Conservation (phyloP, 805 yeast genomes). For the Starmerella floricola region DNA sequence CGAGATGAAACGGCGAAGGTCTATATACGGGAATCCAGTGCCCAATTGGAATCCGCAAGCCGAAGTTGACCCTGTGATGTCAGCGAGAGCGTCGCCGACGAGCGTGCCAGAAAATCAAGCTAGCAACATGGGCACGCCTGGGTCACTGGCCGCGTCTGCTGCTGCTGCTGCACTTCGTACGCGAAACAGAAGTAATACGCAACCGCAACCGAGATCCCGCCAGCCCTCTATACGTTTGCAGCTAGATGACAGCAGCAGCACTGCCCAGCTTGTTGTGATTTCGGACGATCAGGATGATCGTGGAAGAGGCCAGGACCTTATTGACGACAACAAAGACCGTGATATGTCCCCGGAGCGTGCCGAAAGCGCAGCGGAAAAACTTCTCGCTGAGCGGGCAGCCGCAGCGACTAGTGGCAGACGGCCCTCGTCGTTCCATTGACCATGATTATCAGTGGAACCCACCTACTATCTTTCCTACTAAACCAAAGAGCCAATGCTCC, state of each 20-base stretch:
- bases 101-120: neutral
- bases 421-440: neutral
- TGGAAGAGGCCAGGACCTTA: neutral
- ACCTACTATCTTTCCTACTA: too few species aligned
- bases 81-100: neutral
- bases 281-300: constrained; percentile 7
- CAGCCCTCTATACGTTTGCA: constrained; percentile 20
- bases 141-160: constrained; percentile 17
- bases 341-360: constrained; percentile 13
- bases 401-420: constrained; percentile 2
- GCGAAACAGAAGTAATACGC: constrained; percentile 17
- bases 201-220: constrained; percentile 14
- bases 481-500: neutral
- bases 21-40: constrained; percentile 11
- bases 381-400: constrained; percentile 14
- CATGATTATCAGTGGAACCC: too few species aligned
- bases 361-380: constrained; percentile 13
- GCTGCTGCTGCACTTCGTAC: constrained; percentile 18
- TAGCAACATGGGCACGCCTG: neutral
- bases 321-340: neutral
- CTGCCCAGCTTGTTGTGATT: constrained; percentile 19
- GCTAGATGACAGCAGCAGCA: constrained; percentile 18
- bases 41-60: constrained; percentile 9
- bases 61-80: neutral
- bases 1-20: constrained; percentile 17